These are phyloP conservation scores for Exophiala spinifera DNA, from an alignment of 2,329 filamentous ascomycete genomes.

Conservation along the genomic window DNA sequence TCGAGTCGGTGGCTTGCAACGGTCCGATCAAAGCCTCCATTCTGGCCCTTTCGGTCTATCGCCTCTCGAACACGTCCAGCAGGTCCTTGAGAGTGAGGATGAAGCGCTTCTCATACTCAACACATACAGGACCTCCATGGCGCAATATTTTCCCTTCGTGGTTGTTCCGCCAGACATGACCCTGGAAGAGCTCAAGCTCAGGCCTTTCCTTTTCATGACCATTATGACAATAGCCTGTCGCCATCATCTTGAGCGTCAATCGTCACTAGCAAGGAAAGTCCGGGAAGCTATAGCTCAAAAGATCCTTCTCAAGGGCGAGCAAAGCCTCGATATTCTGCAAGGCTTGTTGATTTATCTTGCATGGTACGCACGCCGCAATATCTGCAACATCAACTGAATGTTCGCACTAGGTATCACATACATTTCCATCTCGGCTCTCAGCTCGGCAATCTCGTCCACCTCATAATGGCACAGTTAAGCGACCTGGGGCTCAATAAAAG, in stretches of 20 bases:
- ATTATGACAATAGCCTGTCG: slow-evolving; percentile 33
- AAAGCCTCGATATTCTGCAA: slow-evolving; percentile 41
- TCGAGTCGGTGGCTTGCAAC: neutral
- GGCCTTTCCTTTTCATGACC: slow-evolving; percentile 37
- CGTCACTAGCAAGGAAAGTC: slow-evolving; percentile 31
- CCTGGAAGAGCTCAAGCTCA: slow-evolving; percentile 24
- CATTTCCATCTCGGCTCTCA: slow-evolving; percentile 27
- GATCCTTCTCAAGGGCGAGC: slow-evolving; percentile 34
- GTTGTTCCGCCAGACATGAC: slow-evolving; percentile 22
- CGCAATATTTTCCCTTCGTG: slow-evolving; percentile 32
- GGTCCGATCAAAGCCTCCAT: neutral
- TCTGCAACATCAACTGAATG: slow-evolving; percentile 31
- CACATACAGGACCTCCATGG: slow-evolving; percentile 22
- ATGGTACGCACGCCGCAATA: slow-evolving; percentile 30
- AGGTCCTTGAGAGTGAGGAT: slow-evolving; percentile 4
- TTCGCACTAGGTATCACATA: slow-evolving; percentile 19
- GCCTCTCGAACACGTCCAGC: slow-evolving; percentile 6
- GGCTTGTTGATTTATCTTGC: slow-evolving; percentile 38
- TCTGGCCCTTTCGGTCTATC: neutral
- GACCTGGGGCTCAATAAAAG: slow-evolving; percentile 34
- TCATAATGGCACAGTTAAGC: slow-evolving; percentile 38
- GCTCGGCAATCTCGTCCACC: slow-evolving; percentile 34
- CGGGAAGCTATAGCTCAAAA: slow-evolving; percentile 32
- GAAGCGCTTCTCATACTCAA: slow-evolving; percentile 23
- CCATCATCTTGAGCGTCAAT: slow-evolving; percentile 29